A percentile compares a stretch with the other conserved stretches of the same genome.
Conservation (phyloP, 2,329 filamentous ascomycete species). For the Cercospora sp. region DNA sequence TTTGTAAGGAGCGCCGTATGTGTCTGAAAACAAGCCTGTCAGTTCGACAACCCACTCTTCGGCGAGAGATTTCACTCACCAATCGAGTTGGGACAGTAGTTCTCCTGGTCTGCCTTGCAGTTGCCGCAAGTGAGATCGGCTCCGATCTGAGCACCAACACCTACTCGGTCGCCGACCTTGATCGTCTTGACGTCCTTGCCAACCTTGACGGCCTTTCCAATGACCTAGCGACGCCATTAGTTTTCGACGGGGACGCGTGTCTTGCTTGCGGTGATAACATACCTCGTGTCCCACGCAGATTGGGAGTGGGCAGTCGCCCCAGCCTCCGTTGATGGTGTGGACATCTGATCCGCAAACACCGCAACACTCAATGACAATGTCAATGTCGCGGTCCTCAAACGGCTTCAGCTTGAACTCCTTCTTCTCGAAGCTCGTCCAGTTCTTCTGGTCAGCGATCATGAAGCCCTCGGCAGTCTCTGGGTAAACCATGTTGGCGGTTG, state of each 20-base stretch:
- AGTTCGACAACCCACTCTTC: not conserved
- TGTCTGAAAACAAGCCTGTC: constrained; percentile 45
- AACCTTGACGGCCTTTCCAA: constrained; percentile 53
- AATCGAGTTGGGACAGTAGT: constrained; percentile 53
- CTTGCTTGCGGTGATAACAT: not conserved
- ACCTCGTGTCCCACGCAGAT: constrained; percentile 67
- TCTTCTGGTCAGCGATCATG: constrained; percentile 57
- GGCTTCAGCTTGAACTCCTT: constrained; percentile 75
- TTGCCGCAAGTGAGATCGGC: constrained; percentile 53
- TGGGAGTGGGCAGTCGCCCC: constrained; percentile 64
- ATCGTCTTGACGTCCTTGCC: constrained; percentile 52
- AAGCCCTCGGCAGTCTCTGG: constrained; percentile 55
- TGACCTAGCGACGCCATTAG: constrained; percentile 51
- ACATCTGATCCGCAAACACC: constrained; percentile 52
- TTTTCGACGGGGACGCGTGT: not conserved
- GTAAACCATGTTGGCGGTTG: constrained; percentile 48
- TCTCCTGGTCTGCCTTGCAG: constrained; percentile 56
- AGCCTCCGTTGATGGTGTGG: constrained; percentile 51
- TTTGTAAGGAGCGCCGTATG: constrained; percentile 52
- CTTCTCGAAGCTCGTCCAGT: constrained; percentile 58
- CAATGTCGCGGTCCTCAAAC: constrained; percentile 83
- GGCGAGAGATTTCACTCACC: constrained; percentile 36
- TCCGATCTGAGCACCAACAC: constrained; percentile 53
- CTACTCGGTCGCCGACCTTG: constrained; percentile 49
- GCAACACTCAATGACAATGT: constrained; percentile 81